Evolutionary conservation across 305 asterid genomes (phyloP).

Genomic region (Galium porrigens): DNA sequence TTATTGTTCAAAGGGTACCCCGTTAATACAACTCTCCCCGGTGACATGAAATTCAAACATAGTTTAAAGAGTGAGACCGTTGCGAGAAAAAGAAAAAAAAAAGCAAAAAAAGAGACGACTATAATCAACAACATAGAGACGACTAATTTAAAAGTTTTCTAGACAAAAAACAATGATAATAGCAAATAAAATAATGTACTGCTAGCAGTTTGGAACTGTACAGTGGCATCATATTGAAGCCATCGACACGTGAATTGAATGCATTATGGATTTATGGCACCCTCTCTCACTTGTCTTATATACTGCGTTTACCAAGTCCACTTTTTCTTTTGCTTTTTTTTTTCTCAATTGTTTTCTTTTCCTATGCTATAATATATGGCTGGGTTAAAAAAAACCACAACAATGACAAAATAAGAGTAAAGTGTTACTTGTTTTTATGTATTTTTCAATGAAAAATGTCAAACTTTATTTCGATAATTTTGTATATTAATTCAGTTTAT

Average conservation of each 20-base stretch:
- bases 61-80: not conserved
- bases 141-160: not conserved
- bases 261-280: not conserved
- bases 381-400: not conserved
- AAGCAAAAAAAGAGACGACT: not conserved
- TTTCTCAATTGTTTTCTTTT: too few relatives aligned
- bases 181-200: not conserved
- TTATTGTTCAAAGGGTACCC: too few relatives aligned
- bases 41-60: not conserved
- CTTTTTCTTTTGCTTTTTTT: not conserved
- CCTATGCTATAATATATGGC: too few relatives aligned
- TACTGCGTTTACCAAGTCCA: not conserved
- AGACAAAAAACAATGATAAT: too few relatives aligned
- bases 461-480: too few relatives aligned
- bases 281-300: not conserved
- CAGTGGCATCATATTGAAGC: not conserved
- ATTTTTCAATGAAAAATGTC: too few relatives aligned
- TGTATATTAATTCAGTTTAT: too few relatives aligned
- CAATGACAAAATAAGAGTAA: not conserved
- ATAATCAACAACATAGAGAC: not conserved
- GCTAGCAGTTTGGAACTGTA: not conserved
- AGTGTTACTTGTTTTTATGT: too few relatives aligned
- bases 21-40: too few relatives aligned
- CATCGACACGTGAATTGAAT: constrained; percentile 2
- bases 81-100: not conserved